Conservation (phyloP, 495 filamentous ascomycete species). For the Cladorrhinum samala region DNA sequence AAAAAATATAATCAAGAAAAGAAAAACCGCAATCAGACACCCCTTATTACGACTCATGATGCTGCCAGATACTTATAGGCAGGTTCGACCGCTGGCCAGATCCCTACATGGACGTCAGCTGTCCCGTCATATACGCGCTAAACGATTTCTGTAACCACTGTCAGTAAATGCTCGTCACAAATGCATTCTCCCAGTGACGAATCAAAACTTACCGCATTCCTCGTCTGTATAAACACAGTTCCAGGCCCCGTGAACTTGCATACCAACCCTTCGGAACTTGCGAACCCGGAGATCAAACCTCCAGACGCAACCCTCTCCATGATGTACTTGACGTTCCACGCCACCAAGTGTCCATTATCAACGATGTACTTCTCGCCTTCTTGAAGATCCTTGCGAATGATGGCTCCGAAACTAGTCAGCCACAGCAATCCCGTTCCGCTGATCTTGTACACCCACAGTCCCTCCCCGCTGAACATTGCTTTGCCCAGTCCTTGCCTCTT, state of each 20-base stretch:
- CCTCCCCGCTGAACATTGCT: slow-evolving; percentile 89
- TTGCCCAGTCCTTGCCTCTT: slow-evolving; percentile 85
- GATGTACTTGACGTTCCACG: slow-evolving; percentile 93
- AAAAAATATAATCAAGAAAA: too few relatives aligned
- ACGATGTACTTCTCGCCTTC: slow-evolving; percentile 82
- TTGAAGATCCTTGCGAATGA: slow-evolving; percentile 74
- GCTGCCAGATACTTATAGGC: too few relatives aligned
- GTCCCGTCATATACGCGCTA: slow-evolving; percentile 41
- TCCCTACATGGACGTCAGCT: slow-evolving; percentile 18
- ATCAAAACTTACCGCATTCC: slow-evolving; percentile 60
- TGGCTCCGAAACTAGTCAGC: slow-evolving; percentile 89
- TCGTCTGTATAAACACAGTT: slow-evolving; percentile 88
- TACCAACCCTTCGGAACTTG: slow-evolving; percentile 78
- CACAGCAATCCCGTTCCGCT: slow-evolving; percentile 73
- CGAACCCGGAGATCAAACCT: slow-evolving; percentile 74
- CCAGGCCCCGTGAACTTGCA: slow-evolving; percentile 93
- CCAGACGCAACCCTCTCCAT: slow-evolving; percentile 85
- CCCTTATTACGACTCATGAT: too few relatives aligned
- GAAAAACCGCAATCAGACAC: too few relatives aligned
- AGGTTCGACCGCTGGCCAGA: too few relatives aligned
- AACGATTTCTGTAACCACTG: slow-evolving; percentile 33
- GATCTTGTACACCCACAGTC: slow-evolving; percentile 86
- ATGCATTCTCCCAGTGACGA: neutral
- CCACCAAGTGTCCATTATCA: slow-evolving; percentile 93
- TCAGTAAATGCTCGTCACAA: slow-evolving; percentile 7